Evolutionary conservation across 1,284 basidiomycete species (phyloP).

Genomic region (Porodaedalea pini): DNA sequence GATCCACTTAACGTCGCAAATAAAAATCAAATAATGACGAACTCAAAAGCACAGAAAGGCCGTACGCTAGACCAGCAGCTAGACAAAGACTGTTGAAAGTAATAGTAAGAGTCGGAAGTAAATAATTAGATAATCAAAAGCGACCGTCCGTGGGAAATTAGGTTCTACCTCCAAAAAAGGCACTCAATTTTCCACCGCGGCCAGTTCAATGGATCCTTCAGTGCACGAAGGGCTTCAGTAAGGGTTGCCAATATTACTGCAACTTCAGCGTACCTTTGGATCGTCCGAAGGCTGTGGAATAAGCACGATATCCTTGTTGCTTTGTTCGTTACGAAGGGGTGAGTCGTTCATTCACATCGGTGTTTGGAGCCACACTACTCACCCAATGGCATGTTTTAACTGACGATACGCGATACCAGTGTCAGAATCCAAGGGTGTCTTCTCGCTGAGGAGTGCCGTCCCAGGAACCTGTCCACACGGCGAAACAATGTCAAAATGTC

Average conservation of each 20-base stretch:
- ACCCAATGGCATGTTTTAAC: slow-evolving; percentile 4
- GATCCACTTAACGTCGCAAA: background rate
- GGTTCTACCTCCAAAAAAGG: slow-evolving; percentile 12
- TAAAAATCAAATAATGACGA: background rate
- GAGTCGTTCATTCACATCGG: background rate
- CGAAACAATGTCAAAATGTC: background rate
- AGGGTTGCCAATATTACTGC: too few relatives aligned
- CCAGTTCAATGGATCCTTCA: slow-evolving; percentile 19
- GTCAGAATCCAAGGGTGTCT: background rate
- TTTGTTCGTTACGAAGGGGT: background rate
- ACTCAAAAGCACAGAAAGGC: background rate
- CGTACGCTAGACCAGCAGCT: slow-evolving; percentile 11
- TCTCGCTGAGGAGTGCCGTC: slow-evolving; percentile 14
- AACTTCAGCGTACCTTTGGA: slow-evolving; percentile 7
- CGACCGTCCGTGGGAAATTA: too few relatives aligned
- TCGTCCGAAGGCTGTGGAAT: slow-evolving; percentile 18
- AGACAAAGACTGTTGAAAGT: slow-evolving; percentile 1
- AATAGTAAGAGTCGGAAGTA: background rate
- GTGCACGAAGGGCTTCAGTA: background rate
- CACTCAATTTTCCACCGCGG: slow-evolving; percentile 16
- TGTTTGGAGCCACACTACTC: background rate
- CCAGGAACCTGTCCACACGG: slow-evolving; percentile 10
- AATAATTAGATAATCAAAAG: background rate
- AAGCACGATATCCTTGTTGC: slow-evolving; percentile 7
- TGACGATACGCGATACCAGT: background rate